A percentile compares a stretch with the other conserved stretches of the same genome.
Conservation (phyloP, 768 basidiomycete species). For the Leccinum aurantiacum region DNA sequence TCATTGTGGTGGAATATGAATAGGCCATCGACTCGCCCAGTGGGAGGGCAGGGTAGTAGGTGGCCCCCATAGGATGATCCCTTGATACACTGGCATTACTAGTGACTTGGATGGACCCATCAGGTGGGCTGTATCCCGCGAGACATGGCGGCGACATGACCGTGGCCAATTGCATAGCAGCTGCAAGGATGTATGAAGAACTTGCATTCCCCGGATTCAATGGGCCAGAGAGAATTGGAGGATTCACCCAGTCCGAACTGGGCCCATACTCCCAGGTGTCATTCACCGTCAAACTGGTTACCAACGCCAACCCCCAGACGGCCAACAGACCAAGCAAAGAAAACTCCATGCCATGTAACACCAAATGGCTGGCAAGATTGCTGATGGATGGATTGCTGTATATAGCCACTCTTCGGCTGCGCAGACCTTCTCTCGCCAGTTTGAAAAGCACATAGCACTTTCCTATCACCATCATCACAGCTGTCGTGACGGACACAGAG, state of each 20-base stretch:
- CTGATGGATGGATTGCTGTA: slow-evolving; percentile 3
- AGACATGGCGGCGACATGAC: background rate
- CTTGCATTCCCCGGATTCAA: background rate
- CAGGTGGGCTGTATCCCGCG: background rate
- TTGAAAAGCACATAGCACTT: background rate
- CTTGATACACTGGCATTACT: no score
- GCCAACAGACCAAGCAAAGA: slow-evolving; percentile 4
- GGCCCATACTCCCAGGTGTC: background rate
- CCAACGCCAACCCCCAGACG: background rate
- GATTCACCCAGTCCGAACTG: background rate
- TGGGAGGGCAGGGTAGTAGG: background rate
- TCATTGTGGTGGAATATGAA: background rate
- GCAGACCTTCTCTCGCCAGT: background rate
- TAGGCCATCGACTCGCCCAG: background rate
- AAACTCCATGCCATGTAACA: background rate
- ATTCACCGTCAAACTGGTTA: background rate
- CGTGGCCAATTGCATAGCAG: background rate
- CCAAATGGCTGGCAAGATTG: background rate
- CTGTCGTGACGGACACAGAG: background rate
- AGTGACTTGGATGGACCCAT: background rate
- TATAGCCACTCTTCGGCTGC: slow-evolving; percentile 3
- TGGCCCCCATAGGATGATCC: background rate
- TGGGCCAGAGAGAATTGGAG: background rate
- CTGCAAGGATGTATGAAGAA: background rate
- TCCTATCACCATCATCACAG: background rate